Evolutionary conservation across 352 stramenopile species (phyloP), one percentile per base, ranked within the genome.

Genomic region (Pseudoperonospora humuli): DNA sequence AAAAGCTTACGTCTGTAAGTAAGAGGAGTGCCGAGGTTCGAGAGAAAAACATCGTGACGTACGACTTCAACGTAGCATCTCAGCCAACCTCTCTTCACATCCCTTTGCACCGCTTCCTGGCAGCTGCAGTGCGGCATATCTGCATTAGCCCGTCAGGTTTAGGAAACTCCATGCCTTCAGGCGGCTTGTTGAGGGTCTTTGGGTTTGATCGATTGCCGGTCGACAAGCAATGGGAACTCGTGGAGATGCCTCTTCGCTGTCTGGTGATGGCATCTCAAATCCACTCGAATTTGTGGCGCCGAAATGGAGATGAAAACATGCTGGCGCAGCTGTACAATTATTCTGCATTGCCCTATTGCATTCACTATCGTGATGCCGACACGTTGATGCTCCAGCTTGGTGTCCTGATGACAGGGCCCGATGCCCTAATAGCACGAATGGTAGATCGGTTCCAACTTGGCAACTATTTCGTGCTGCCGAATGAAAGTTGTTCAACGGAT

Each of bases 221-320:
- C 13, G 61, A 75, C n/a, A 56, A 67, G 14, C 51, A 74, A 7
- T 54, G 76, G 26, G 74, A 91, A 35, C 63, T 93, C 4, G 32
- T 92, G 6, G 82, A 93, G 34, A 67, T 88, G 59, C 82, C 82
- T 3, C 56, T 93, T 29, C 78, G 79, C 9, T 86, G 75, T 44
- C 45, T 93, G 8, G 82, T 89, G 14, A 91, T 93, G 79, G 71
- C 76, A 34, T 86, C 76, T 13, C 82, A 93, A 50, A 93, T 93
- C 34, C 82, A 93, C 33, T 85, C 79, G 10, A 91, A 90, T 20
- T 36, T 93, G 15, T 93, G 82, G 82, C 71, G 82, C 14, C 72
- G 82, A 19, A 93, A 93, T 37, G 82, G 82, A 25, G 82, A 93
- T 49, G 82, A 93, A 53, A 93, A 88, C 40, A 93, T 93, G 82